These are phyloP conservation scores for Metschnikowia similis DNA, from an alignment of 805 yeast species.

Conservation along the genomic window DNA sequence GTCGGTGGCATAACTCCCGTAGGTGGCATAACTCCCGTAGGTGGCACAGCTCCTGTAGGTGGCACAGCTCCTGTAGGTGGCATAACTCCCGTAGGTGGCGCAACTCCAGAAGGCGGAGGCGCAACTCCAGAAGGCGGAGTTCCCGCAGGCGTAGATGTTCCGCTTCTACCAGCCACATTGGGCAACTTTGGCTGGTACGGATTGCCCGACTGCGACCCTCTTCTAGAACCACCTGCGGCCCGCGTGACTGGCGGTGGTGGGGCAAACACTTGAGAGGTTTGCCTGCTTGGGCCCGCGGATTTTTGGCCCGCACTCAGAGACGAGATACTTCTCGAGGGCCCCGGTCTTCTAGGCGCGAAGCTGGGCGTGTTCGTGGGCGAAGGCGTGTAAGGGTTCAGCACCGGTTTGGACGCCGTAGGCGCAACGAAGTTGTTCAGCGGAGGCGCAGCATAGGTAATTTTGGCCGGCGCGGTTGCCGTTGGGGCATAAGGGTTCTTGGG, in stretches of 20 bases:
- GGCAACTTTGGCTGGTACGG: conserved; percentile 2
- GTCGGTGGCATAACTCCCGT: not conserved
- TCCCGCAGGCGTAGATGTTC: not conserved
- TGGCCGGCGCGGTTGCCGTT: conserved; percentile 13
- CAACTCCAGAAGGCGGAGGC: not conserved
- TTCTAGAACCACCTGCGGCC: not conserved
- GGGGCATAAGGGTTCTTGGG: conserved; percentile 27
- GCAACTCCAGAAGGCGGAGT: not conserved
- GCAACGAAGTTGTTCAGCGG: conserved; percentile 17
- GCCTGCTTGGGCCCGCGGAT: conserved; percentile 4
- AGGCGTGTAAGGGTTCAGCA: conserved; percentile 14
- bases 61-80: not conserved
- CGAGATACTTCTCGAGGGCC: not conserved
- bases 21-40: not conserved
- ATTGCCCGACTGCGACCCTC: conserved; percentile 1
- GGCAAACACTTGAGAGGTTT: conserved; percentile 4
- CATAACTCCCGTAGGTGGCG: not conserved
- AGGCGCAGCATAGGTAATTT: conserved; percentile 34
- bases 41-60: not conserved
- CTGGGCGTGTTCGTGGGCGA: not conserved
- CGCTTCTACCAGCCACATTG: not conserved
- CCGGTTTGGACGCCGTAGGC: conserved; percentile 12
- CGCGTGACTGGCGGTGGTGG: conserved; percentile 7
- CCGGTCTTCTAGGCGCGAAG: not conserved
- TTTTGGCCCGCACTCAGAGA: not conserved